Evolutionary conservation across 2,329 filamentous ascomycete species (phyloP).

Genomic region (Xylariaceae sp.): DNA sequence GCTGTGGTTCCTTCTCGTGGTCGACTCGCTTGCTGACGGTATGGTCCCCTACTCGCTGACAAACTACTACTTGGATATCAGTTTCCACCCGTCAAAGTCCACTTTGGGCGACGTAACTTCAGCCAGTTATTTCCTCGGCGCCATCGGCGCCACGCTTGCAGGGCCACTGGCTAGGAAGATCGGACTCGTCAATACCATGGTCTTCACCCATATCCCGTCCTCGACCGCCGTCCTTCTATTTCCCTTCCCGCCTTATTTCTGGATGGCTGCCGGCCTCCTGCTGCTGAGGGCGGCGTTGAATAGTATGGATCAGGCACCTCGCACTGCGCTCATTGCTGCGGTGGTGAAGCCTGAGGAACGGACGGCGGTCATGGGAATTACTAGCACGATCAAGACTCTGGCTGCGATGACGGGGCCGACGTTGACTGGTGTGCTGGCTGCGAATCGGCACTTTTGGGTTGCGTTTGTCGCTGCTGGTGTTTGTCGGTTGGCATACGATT

Average conservation of each 20-base stretch:
- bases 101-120: slow-evolving; percentile 56
- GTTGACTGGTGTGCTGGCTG: slow-evolving; percentile 51
- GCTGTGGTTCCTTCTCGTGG: slow-evolving; percentile 57
- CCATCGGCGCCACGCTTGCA: slow-evolving; percentile 50
- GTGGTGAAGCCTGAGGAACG: slow-evolving; percentile 60
- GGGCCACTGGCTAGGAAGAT: slow-evolving; percentile 53
- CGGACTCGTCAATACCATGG: slow-evolving; percentile 60
- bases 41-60: slow-evolving; percentile 57
- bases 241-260: slow-evolving; percentile 46
- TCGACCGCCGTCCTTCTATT: slow-evolving; percentile 57
- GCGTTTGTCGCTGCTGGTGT: slow-evolving; percentile 53
- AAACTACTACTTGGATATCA: slow-evolving; percentile 52
- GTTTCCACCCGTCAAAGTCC: slow-evolving; percentile 51
- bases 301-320: slow-evolving; percentile 64
- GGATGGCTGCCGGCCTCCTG: slow-evolving; percentile 49
- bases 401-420: slow-evolving; percentile 50
- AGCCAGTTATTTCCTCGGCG: slow-evolving; percentile 47
- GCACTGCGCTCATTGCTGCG: slow-evolving; percentile 60
- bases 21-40: slow-evolving; percentile 61
- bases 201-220: slow-evolving; percentile 57
- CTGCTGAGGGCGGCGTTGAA: slow-evolving; percentile 57
- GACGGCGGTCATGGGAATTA: slow-evolving; percentile 67
- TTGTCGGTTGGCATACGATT: slow-evolving; percentile 50
- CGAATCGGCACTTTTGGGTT: slow-evolving; percentile 52
- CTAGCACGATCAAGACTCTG: slow-evolving; percentile 53